Evolutionary conservation across 768 basidiomycete genomes (phyloP).

Genomic region (Podaxis pistillaris): DNA sequence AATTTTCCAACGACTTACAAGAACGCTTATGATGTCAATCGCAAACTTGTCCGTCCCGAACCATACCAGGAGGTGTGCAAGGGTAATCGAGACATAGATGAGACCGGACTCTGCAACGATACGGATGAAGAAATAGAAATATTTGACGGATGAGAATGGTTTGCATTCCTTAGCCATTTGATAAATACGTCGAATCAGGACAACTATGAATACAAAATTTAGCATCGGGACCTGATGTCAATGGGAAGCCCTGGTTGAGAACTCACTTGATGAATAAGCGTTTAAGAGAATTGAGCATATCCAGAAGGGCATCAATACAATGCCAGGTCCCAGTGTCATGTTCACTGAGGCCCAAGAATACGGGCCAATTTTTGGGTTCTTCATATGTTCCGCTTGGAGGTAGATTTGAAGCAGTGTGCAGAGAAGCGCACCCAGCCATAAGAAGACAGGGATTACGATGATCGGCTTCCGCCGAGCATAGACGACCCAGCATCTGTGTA

Average conservation of each 20-base stretch:
- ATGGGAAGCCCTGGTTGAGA: not conserved
- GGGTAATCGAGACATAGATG: not conserved
- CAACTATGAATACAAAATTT: not conserved
- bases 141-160: not conserved
- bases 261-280: not conserved
- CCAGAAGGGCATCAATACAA: constrained; percentile 5
- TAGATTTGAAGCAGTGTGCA: constrained; percentile 1
- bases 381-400: not conserved
- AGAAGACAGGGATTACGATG: not conserved
- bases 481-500: not conserved
- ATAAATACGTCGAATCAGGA: not conserved
- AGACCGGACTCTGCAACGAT: not conserved
- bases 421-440: not conserved
- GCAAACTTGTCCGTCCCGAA: not conserved
- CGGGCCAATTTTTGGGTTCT: not conserved
- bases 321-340: not conserved
- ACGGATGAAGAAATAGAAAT: not conserved
- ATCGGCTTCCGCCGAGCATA: not conserved
- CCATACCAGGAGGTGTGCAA: not conserved
- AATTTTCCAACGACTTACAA: not conserved
- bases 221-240: not conserved
- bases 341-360: not conserved
- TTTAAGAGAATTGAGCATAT: not conserved
- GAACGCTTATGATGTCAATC: not conserved
- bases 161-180: not conserved